These are phyloP conservation scores for Exophiala aquamarina DNA, from an alignment of 2,329 filamentous ascomycete species.

Conservation along the genomic window DNA sequence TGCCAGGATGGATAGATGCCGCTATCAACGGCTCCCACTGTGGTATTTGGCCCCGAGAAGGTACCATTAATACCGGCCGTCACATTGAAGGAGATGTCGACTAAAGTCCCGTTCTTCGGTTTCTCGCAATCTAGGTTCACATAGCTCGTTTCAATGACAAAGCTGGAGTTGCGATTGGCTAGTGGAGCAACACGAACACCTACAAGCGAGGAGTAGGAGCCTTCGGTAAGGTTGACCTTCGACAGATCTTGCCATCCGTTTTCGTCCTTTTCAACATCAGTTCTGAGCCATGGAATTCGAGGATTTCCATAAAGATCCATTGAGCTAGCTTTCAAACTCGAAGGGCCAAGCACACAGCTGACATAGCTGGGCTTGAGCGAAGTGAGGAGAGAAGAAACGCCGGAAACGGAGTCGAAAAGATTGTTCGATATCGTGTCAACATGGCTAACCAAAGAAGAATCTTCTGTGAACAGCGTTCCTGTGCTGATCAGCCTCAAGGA, in stretches of 20 bases:
- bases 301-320: constrained; percentile 27
- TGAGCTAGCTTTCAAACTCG: constrained; percentile 13
- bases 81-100: constrained; percentile 17
- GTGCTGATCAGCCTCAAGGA: constrained; percentile 18
- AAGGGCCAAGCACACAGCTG: constrained; percentile 18
- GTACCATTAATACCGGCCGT: constrained; percentile 12
- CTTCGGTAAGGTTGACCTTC: constrained; percentile 9
- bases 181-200: constrained; percentile 20
- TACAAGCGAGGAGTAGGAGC: constrained; percentile 19
- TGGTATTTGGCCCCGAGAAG: constrained; percentile 17
- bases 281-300: constrained; percentile 22
- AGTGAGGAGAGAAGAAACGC: constrained; percentile 9
- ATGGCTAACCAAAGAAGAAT: constrained; percentile 6
- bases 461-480: constrained; percentile 9
- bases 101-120: constrained; percentile 5
- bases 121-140: constrained; percentile 23
- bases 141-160: constrained; percentile 22
- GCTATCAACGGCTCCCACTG: neutral
- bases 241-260: constrained; percentile 22
- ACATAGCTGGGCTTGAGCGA: constrained; percentile 22
- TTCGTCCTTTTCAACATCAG: neutral
- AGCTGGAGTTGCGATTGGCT: constrained; percentile 21
- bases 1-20: constrained; percentile 16
- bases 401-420: constrained; percentile 12
- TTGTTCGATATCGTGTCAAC: constrained; percentile 9